Conservation (phyloP, 331 rosid species). For the Phaseolus coccineus region DNA sequence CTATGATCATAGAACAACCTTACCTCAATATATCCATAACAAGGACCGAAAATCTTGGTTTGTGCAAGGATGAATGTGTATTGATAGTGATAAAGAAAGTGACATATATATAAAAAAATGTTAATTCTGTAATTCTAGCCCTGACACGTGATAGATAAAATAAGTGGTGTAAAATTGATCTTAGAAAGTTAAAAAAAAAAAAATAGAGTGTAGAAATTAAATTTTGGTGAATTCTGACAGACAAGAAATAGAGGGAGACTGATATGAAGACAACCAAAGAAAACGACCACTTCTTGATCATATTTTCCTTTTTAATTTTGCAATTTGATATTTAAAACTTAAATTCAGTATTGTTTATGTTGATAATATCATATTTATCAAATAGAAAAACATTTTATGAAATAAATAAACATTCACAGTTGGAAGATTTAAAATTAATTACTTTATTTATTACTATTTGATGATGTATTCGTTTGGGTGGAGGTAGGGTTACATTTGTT, state of each 20-base stretch:
- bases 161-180: conserved; percentile 41
- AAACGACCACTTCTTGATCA: background rate
- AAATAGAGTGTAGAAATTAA: conserved; percentile 12
- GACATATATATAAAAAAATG: conserved; percentile 20
- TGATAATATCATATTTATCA: background rate
- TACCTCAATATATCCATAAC: conserved; percentile 39
- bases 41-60: conserved; percentile 30
- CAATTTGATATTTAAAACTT: background rate
- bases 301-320: conserved; percentile 18
- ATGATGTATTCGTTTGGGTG: background rate
- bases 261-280: background rate
- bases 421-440: background rate
- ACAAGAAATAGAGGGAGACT: background rate
- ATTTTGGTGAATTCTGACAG: conserved; percentile 15
- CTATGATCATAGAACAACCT: conserved; percentile 31
- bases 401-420: background rate
- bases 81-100: conserved; percentile 23
- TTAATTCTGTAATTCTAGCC: conserved; percentile 3
- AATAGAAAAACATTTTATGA: background rate
- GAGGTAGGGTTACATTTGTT: background rate
- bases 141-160: conserved; percentile 36
- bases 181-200: conserved; percentile 22
- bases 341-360: background rate
- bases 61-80: conserved; percentile 8
- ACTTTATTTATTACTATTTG: background rate